These are phyloP conservation scores for Linnemannia schmuckeri DNA, from an alignment of 192 early-diverging fungal species.

Conservation along the genomic window DNA sequence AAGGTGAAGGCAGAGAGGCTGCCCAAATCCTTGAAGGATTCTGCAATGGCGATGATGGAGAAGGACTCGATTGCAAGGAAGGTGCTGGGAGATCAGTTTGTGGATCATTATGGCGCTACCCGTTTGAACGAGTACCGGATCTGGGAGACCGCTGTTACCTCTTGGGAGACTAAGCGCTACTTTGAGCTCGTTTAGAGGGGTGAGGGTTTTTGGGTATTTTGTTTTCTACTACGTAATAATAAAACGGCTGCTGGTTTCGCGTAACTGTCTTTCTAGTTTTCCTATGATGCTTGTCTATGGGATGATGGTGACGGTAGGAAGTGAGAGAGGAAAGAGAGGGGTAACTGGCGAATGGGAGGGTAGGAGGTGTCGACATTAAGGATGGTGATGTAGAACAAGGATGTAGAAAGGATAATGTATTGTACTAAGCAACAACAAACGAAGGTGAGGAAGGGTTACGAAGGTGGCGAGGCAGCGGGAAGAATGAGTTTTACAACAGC, in stretches of 20 bases:
- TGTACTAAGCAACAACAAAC: background rate
- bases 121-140: conserved; percentile 76
- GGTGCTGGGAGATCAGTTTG: conserved; percentile 80
- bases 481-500: background rate
- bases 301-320: background rate
- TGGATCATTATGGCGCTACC: conserved; percentile 80
- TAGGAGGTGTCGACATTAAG: background rate
- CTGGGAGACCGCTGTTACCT: conserved; percentile 79
- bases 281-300: background rate
- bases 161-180: conserved; percentile 76
- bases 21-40: conserved; percentile 71
- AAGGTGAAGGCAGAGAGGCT: conserved; percentile 52
- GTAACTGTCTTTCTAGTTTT: background rate
- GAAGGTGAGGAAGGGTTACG: too few species aligned
- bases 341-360: background rate
- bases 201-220: background rate
- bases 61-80: conserved; percentile 72
- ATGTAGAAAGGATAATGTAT: background rate
- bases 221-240: background rate
- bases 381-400: background rate
- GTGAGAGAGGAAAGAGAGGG: too few species aligned
- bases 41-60: conserved; percentile 69
- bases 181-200: conserved; percentile 68
- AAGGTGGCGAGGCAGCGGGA: background rate
- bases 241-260: background rate